Percentiles rank a stretch among this genome's conserved stretches.
These are phyloP conservation scores for Triadica sebifera DNA, from an alignment of 345 rosid genomes.

Conservation along the genomic window DNA sequence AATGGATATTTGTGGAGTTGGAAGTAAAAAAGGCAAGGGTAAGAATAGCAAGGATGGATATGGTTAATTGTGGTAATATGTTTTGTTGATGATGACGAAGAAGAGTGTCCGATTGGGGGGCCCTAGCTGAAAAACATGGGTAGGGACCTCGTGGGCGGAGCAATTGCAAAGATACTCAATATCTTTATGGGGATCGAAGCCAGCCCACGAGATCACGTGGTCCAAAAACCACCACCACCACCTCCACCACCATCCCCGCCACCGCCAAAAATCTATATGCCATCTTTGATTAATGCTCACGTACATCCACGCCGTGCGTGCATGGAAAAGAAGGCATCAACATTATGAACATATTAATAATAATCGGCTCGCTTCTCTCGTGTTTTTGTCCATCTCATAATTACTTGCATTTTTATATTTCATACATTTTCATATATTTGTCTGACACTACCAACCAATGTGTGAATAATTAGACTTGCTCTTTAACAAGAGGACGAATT, in stretches of 20 bases:
- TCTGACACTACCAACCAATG: neutral
- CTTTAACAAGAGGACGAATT: neutral
- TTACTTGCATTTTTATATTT: neutral
- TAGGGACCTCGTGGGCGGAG: slow-evolving; percentile 14
- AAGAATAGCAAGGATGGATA: too few species aligned
- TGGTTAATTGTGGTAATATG: too few species aligned
- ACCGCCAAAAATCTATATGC: slow-evolving; percentile 15
- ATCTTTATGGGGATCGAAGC: slow-evolving; percentile 57
- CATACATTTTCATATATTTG: too few species aligned
- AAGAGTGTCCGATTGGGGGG: neutral
- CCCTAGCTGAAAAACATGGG: slow-evolving; percentile 6
- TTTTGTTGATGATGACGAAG: too few species aligned
- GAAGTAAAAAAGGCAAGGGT: too few species aligned
- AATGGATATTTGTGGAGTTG: too few species aligned
- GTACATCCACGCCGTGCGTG: slow-evolving; percentile 20
- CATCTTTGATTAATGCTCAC: neutral
- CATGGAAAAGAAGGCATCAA: slow-evolving; percentile 18
- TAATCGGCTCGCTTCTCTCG: neutral
- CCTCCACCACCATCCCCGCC: slow-evolving; percentile 1
- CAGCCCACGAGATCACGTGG: slow-evolving; percentile 40
- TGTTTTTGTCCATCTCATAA: neutral
- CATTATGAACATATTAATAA: neutral
- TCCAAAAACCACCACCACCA: slow-evolving; percentile 12
- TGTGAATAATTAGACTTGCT: neutral
- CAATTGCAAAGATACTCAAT: slow-evolving; percentile 36